Base-by-base conservation (phyloP, 2,329 filamentous ascomycete species). In the Coniochaeta ligniaria region DNA sequence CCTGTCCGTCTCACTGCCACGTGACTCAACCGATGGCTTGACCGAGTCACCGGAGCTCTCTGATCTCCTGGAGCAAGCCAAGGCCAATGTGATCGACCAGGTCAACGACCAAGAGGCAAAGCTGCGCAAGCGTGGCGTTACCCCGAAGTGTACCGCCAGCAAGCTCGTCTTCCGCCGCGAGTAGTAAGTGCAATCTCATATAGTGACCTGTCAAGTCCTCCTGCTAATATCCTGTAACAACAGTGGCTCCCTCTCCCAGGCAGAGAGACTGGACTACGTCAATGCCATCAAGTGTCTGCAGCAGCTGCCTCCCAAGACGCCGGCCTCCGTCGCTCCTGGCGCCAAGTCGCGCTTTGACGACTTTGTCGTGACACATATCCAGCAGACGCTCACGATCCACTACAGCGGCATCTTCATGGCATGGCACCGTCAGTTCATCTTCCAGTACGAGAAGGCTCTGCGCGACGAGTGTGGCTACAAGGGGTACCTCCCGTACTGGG, bases 401-500 rank as follows among this genome's bases (percentile, higher is more conserved):
- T 61, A 60, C 58, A 63, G 66, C 50, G 70, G 70, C 28, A 68
- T 68, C 58, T 75, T 75, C 61, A 65, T 74, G 20, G 70, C 72
- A 0, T 75, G 72, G 67, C 73, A 75, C 50, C 68, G 73, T 7
- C 72, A 69, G 60, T 73, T 71, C 58, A 55, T 74, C 54, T 67
- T 65, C 17, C 63, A 67, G 22, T 72, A 74, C 59, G 73, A 73
- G 55, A 63, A 64, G 36, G 66, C 74, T 3, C 61, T 75, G 17
- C 66, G 67, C 33, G 59, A 66, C 9, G 71, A 74, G 60, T 75
- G 73, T 47, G 57, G 50, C 58, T 68, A 66, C 58, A 64, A 28
- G 2, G 64, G 67, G 17, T 63, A 61, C n/a, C 63, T n/a, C 2
- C 52, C 52, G 22, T 83, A 81, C 71, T 77, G 76, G 71, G 78